Evolutionary conservation across 352 stramenopile species (phyloP).

Genomic region (Globisporangium recalcitrans): DNA sequence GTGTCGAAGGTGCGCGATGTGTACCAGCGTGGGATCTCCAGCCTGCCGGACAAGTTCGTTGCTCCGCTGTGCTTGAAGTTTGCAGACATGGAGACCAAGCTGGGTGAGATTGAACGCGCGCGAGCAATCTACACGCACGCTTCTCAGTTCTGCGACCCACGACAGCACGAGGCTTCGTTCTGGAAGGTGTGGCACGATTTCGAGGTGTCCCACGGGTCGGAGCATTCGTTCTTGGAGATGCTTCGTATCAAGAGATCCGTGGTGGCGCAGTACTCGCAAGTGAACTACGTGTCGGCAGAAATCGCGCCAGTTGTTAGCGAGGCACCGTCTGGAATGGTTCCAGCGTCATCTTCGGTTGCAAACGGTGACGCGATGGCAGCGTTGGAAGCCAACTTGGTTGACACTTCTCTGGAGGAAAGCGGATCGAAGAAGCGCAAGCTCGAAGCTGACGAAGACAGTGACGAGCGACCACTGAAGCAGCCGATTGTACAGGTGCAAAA

Average conservation of each 20-base stretch:
- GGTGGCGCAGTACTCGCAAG: slow-evolving; percentile 92
- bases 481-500: slow-evolving; percentile 68
- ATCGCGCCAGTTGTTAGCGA: slow-evolving; percentile 48
- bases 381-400: slow-evolving; percentile 75
- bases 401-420: slow-evolving; percentile 34
- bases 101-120: slow-evolving; percentile 97
- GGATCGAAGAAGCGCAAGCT: slow-evolving; percentile 55
- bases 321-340: slow-evolving; percentile 45
- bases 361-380: slow-evolving; percentile 86
- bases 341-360: slow-evolving; percentile 36
- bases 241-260: slow-evolving; percentile 97
- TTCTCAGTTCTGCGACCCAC: slow-evolving; percentile 96
- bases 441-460: slow-evolving; percentile 47
- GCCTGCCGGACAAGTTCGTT: slow-evolving; percentile 90
- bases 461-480: slow-evolving; percentile 79
- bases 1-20: slow-evolving; percentile 95
- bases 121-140: slow-evolving; percentile 94
- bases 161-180: slow-evolving; percentile 90
- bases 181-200: slow-evolving; percentile 97
- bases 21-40: slow-evolving; percentile 94
- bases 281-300: slow-evolving; percentile 96
- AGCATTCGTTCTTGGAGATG: slow-evolving; percentile 99
- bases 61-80: slow-evolving; percentile 95
- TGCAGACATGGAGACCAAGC: slow-evolving; percentile 93
- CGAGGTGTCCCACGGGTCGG: slow-evolving; percentile 93